Conservation (phyloP, 1,284 basidiomycete species). For the Cryptococcus wingfieldii region DNA sequence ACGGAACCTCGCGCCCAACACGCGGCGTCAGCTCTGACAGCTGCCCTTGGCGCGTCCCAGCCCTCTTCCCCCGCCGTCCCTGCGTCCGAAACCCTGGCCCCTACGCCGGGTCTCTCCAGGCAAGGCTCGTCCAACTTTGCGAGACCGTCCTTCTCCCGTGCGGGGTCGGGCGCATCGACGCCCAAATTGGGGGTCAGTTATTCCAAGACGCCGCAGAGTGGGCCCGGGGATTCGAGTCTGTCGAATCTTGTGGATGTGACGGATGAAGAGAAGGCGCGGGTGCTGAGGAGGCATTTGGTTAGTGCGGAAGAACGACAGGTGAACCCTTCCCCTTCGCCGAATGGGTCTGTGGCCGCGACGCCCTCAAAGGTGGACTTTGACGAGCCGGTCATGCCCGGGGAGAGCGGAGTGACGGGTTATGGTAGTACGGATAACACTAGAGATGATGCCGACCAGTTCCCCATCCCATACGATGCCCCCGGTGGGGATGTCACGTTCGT, state of each 20-base stretch:
- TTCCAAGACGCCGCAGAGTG: background rate
- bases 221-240: slow-evolving; percentile 27
- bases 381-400: slow-evolving; percentile 6
- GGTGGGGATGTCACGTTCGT: slow-evolving; percentile 88
- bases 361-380: slow-evolving; percentile 1
- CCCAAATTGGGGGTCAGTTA: background rate
- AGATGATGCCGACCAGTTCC: slow-evolving; percentile 58
- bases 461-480: slow-evolving; percentile 74
- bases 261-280: slow-evolving; percentile 76
- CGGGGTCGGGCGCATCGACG: slow-evolving; percentile 11
- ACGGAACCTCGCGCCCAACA: slow-evolving; percentile 1
- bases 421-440: slow-evolving; percentile 9
- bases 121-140: slow-evolving; percentile 2
- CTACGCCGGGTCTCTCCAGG: background rate
- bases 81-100: background rate
- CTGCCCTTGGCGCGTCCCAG: slow-evolving; percentile 12
- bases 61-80: background rate
- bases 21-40: slow-evolving; percentile 20
- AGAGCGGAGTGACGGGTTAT: slow-evolving; percentile 10
- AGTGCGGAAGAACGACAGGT: slow-evolving; percentile 61
- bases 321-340: slow-evolving; percentile 3
- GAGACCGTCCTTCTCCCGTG: background rate
- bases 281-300: slow-evolving; percentile 74
- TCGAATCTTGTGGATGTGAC: slow-evolving; percentile 44
- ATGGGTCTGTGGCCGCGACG: slow-evolving; percentile 4